These are phyloP conservation scores for Eragrostis curvula DNA, from an alignment of 176 grass and related monocot genomes.

Conservation along the genomic window DNA sequence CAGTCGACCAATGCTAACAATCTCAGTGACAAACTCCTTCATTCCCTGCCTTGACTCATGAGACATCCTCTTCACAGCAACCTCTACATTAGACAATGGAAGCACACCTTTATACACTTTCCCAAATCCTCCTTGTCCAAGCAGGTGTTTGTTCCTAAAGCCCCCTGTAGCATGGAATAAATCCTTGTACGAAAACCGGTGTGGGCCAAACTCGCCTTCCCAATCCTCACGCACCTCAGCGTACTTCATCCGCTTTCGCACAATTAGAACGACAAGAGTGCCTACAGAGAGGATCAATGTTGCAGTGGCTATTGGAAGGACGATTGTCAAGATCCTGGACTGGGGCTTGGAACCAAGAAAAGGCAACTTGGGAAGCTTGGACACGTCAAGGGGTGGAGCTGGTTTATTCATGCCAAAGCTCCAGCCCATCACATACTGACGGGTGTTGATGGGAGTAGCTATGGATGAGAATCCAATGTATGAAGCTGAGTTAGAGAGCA, in stretches of 20 bases:
- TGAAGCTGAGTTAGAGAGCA: background rate
- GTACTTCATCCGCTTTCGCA: slow-evolving; percentile 11
- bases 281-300: slow-evolving; percentile 8
- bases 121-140: slow-evolving; percentile 48
- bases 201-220: slow-evolving; percentile 44
- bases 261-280: background rate
- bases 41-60: too few species aligned
- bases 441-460: background rate
- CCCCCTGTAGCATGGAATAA: slow-evolving; percentile 39
- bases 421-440: slow-evolving; percentile 49
- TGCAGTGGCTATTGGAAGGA: slow-evolving; percentile 29
- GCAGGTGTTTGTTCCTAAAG: slow-evolving; percentile 30
- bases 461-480: slow-evolving; percentile 24
- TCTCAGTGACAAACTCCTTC: too few species aligned
- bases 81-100: too few species aligned
- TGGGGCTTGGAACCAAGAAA: background rate
- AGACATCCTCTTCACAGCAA: too few species aligned
- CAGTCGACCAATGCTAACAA: background rate
- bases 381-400: slow-evolving; percentile 30
- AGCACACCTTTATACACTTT: slow-evolving; percentile 4
- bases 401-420: slow-evolving; percentile 35
- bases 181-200: background rate
- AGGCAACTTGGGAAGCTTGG: slow-evolving; percentile 39
- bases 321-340: slow-evolving; percentile 18
- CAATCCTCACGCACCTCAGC: slow-evolving; percentile 47